phyloP scores from a whole-genome alignment of 345 rosid species.

The Lepidium sativum region DNA sequence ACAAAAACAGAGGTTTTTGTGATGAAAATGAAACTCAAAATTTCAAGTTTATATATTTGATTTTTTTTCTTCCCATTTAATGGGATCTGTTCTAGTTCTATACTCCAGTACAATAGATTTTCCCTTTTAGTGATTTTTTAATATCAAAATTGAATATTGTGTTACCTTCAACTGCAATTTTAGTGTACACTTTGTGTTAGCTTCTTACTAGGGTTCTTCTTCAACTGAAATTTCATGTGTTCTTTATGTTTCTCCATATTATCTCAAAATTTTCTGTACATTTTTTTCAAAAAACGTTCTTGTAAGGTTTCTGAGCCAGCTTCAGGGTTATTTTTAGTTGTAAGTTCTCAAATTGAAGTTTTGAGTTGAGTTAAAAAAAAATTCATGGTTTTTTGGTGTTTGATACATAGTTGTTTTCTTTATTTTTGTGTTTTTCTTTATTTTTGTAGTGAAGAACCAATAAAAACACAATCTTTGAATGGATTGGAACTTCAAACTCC shows the following conservation, averaged over 20 bases:
- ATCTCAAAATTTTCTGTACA: not conserved
- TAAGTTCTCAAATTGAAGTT: not conserved
- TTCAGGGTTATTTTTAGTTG: not conserved
- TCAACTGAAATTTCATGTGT: not conserved
- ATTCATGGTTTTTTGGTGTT: too few relatives aligned
- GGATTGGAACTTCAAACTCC: conserved; percentile 74
- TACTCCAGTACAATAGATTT: conserved; percentile 9
- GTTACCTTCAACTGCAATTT: not conserved
- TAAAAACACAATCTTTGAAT: conserved; percentile 26
- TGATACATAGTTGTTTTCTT: too few relatives aligned
- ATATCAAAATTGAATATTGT: not conserved
- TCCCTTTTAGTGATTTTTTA: not conserved
- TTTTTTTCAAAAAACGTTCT: not conserved
- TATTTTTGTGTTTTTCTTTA: not conserved
- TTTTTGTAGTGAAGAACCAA: conserved; percentile 14
- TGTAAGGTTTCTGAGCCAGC: not conserved
- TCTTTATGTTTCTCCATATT: not conserved
- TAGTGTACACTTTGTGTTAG: not conserved
- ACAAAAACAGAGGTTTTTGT: not conserved
- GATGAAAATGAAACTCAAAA: conserved; percentile 3
- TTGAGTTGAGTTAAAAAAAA: not conserved
- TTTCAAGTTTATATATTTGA: not conserved
- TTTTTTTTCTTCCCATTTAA: conserved; percentile 1
- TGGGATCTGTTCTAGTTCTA: conserved; percentile 22
- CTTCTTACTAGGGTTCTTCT: not conserved